Conservation (phyloP, 2,329 filamentous ascomycete genomes). For the Sarocladium strictum region DNA sequence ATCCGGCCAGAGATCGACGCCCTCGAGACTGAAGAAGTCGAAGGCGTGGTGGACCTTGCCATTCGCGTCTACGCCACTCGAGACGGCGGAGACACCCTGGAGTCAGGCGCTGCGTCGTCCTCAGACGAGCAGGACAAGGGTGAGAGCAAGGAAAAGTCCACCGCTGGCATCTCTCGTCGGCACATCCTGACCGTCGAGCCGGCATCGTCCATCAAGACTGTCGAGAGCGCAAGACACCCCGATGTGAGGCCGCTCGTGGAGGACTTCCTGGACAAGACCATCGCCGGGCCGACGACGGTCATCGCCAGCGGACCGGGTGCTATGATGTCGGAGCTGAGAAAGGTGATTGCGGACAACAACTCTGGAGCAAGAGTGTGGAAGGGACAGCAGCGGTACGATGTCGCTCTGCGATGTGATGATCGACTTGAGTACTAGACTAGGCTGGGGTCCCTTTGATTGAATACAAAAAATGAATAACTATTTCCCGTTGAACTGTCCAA, state of each 20-base stretch:
- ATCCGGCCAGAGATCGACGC: constrained; percentile 48
- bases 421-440: constrained; percentile 42
- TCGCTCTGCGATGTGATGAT: constrained; percentile 54
- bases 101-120: not conserved
- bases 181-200: not conserved
- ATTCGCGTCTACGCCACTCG: constrained; percentile 56
- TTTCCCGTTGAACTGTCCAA: no score
- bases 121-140: not conserved
- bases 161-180: not conserved
- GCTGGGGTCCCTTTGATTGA: no score
- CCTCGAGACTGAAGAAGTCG: constrained; percentile 33
- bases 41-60: constrained; percentile 35
- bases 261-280: constrained; percentile 41
- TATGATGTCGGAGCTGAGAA: constrained; percentile 52
- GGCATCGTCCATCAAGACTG: constrained; percentile 12
- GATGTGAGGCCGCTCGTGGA: constrained; percentile 40
- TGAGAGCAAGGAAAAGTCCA: not conserved
- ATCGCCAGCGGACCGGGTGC: constrained; percentile 54
- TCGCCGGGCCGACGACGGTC: constrained; percentile 45
- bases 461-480: no score
- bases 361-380: constrained; percentile 48
- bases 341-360: constrained; percentile 48
- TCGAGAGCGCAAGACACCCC: constrained; percentile 31
- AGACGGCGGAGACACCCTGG: constrained; percentile 23
- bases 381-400: constrained; percentile 49